A percentile compares a stretch with the other conserved stretches of the same genome.
Evolutionary conservation across 371 early-diverging fungal species (phyloP).

Genomic region (Mortierella sp.): DNA sequence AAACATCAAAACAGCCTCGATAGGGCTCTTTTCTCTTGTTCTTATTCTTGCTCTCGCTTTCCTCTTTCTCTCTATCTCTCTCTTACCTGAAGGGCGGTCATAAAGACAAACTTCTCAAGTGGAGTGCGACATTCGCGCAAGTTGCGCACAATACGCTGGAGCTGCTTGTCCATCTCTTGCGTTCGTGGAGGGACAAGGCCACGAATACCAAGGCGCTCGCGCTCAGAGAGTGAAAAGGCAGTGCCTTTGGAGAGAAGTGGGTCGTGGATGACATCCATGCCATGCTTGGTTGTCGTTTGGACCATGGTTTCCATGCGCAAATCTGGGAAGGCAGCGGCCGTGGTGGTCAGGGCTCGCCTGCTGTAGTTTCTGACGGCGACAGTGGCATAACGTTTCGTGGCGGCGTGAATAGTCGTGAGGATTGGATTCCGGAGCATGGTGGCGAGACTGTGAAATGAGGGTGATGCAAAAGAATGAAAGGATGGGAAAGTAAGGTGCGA

Average conservation of each 20-base stretch:
- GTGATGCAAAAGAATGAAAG: neutral
- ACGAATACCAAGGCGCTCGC: constrained; percentile 74
- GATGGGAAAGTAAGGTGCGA: neutral
- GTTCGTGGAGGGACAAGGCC: constrained; percentile 73
- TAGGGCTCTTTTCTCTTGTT: neutral
- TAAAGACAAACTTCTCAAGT: constrained; percentile 67
- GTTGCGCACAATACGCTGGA: constrained; percentile 68
- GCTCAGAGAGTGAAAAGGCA: constrained; percentile 70
- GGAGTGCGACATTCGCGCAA: constrained; percentile 67
- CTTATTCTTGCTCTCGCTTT: neutral
- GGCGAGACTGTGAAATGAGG: constrained; percentile 1
- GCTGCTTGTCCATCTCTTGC: constrained; percentile 73
- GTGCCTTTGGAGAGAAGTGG: constrained; percentile 72
- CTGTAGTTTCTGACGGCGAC: constrained; percentile 36
- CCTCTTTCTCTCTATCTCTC: neutral
- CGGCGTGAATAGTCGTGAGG: constrained; percentile 47
- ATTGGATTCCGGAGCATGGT: constrained; percentile 43
- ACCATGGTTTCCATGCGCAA: constrained; percentile 69
- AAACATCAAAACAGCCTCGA: no score
- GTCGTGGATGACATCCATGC: constrained; percentile 69
- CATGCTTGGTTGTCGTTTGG: constrained; percentile 62
- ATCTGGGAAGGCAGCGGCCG: constrained; percentile 55
- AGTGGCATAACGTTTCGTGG: constrained; percentile 35
- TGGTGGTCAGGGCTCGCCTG: constrained; percentile 49
- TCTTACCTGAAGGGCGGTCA: constrained; percentile 51